A percentile compares a stretch with the other conserved stretches of the same genome.
Conservation (phyloP, 192 early-diverging fungal genomes). For the Umbelopsis sp. region DNA sequence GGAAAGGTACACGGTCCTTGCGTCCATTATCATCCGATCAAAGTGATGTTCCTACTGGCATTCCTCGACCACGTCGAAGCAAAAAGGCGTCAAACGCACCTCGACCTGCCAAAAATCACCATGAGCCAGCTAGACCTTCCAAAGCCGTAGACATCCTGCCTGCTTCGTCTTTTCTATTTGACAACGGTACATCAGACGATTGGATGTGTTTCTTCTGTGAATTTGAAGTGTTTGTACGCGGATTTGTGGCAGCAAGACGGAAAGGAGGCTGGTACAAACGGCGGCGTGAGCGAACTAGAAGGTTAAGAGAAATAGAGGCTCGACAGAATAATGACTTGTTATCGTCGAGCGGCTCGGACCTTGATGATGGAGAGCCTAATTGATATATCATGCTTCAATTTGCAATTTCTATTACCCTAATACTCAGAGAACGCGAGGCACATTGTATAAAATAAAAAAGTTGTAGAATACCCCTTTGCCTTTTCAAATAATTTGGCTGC, state of each 20-base stretch:
- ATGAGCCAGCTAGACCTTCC: not conserved
- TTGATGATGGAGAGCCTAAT: not conserved
- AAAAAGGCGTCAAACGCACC: not conserved
- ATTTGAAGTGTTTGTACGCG: conserved; percentile 15
- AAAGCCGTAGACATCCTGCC: not conserved
- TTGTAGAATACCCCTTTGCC: too few species aligned
- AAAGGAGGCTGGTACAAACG: conserved; percentile 15
- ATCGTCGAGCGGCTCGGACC: conserved; percentile 13
- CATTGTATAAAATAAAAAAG: too few species aligned
- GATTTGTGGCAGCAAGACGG: conserved; percentile 11
- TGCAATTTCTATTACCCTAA: too few species aligned
- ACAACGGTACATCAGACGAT: conserved; percentile 12
- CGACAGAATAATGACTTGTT: conserved; percentile 15
- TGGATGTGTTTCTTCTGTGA: conserved; percentile 19
- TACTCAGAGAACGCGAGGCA: too few species aligned
- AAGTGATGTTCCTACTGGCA: not conserved
- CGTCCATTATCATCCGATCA: not conserved
- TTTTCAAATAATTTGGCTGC: too few species aligned
- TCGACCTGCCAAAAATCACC: not conserved
- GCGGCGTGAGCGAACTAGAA: not conserved
- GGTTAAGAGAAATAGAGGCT: conserved; percentile 18
- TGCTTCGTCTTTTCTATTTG: not conserved
- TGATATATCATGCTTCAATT: too few species aligned
- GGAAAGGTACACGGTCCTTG: not conserved
- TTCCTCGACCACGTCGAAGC: not conserved